Percentiles rank a stretch among this genome's conserved stretches.
Conservation (phyloP, 2,329 filamentous ascomycete genomes). For the Grosmannia serpens region DNA sequence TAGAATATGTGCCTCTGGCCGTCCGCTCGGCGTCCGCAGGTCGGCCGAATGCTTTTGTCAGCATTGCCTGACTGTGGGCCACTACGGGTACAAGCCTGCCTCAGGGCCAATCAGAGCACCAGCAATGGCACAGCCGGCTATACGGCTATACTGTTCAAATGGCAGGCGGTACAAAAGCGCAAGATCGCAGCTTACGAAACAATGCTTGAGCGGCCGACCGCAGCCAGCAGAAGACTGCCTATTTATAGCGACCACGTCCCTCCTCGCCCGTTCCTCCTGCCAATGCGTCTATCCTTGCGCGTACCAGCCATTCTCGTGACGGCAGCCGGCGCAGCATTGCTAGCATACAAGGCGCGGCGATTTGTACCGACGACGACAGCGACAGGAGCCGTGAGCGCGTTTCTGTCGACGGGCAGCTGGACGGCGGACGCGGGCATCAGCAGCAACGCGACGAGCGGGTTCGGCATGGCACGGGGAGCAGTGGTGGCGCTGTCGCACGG, state of each 20-base stretch:
- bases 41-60: background rate
- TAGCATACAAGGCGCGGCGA: conserved; percentile 6
- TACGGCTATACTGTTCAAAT: background rate
- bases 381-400: background rate
- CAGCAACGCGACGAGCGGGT: background rate
- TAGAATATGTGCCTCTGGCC: no score
- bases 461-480: conserved; percentile 28
- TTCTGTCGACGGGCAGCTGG: background rate
- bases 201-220: background rate
- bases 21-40: background rate
- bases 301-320: conserved; percentile 8
- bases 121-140: background rate
- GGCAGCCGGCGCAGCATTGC: conserved; percentile 8
- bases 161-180: background rate
- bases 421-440: background rate
- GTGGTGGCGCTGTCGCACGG: conserved; percentile 39
- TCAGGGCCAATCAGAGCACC: background rate
- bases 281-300: conserved; percentile 1
- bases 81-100: no score
- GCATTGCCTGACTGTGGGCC: background rate
- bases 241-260: background rate
- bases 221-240: background rate
- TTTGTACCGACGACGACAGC: background rate
- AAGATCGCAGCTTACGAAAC: background rate
- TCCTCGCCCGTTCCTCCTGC: background rate